phyloP scores from a whole-genome alignment of 305 asterid species.

The Withania somnifera region DNA sequence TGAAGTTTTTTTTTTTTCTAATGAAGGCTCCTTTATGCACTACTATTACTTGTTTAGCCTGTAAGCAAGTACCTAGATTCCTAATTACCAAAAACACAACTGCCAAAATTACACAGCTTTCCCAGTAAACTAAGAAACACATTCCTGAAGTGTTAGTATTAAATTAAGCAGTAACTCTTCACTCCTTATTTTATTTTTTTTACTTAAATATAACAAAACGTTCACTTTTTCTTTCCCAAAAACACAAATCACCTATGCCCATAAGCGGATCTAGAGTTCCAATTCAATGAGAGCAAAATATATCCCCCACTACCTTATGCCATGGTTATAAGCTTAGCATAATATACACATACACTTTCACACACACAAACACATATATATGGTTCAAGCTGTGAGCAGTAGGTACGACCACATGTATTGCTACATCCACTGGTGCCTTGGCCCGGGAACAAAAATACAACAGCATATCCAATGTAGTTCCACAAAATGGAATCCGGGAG shows the following conservation, averaged over 20 bases:
- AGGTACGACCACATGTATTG: not conserved
- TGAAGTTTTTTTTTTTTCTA: no score
- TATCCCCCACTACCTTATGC: not conserved
- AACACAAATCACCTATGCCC: not conserved
- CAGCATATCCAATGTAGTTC: no score
- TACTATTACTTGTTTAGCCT: conserved; percentile 37
- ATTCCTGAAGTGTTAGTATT: not conserved
- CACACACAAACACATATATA: not conserved
- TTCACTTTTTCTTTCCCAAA: not conserved
- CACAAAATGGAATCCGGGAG: no score
- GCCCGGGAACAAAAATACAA: not conserved
- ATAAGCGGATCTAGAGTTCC: not conserved
- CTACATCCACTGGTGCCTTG: not conserved
- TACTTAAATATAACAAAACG: not conserved
- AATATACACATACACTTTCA: not conserved
- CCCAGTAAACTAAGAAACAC: conserved; percentile 11
- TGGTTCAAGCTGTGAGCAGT: not conserved
- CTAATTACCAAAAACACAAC: conserved; percentile 20
- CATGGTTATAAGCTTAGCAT: not conserved
- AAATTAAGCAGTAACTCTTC: not conserved
- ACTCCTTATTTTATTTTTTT: conserved; percentile 19
- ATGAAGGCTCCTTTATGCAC: no score
- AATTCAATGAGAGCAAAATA: not conserved
- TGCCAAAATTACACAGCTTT: conserved; percentile 5
- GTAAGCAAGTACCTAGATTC: conserved; percentile 53